A percentile compares a stretch with the other conserved stretches of the same genome.
Evolutionary conservation across 805 yeast species (phyloP).

Genomic region (Hyphopichia homilentoma): DNA sequence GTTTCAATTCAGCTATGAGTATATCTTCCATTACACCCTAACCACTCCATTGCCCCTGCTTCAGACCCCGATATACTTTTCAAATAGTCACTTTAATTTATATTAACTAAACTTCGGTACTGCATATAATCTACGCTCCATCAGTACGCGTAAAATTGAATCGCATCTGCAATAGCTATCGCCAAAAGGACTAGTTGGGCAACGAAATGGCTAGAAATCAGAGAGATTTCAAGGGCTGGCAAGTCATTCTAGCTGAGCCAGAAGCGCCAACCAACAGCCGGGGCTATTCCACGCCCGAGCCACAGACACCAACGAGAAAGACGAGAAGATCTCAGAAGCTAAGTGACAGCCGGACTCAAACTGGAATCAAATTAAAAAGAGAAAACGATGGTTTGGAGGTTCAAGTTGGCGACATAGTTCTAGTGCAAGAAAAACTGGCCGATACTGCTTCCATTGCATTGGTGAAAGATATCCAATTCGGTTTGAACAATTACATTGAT

Average conservation of each 20-base stretch:
- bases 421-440: conserved; percentile 32
- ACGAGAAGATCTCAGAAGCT: conserved; percentile 13
- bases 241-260: conserved; percentile 13
- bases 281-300: not conserved
- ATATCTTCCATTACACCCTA: too few species aligned
- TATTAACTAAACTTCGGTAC: too few species aligned
- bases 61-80: too few species aligned
- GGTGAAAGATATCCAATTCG: conserved; percentile 49
- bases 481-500: conserved; percentile 46
- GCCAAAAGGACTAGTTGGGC: too few species aligned
- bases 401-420: conserved; percentile 50
- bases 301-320: conserved; percentile 11
- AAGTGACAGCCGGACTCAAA: not conserved
- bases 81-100: too few species aligned
- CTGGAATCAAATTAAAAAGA: conserved; percentile 32
- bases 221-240: conserved; percentile 35
- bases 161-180: too few species aligned
- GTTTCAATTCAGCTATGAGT: too few species aligned
- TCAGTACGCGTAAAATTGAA: too few species aligned
- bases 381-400: conserved; percentile 46
- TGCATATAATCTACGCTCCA: too few species aligned
- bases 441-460: conserved; percentile 39
- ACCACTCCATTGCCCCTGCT: too few species aligned
- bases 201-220: conserved; percentile 18
- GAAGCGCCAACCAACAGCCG: too few species aligned